Base-by-base conservation (phyloP, 768 basidiomycete species). In the Podaxis sp. region DNA sequence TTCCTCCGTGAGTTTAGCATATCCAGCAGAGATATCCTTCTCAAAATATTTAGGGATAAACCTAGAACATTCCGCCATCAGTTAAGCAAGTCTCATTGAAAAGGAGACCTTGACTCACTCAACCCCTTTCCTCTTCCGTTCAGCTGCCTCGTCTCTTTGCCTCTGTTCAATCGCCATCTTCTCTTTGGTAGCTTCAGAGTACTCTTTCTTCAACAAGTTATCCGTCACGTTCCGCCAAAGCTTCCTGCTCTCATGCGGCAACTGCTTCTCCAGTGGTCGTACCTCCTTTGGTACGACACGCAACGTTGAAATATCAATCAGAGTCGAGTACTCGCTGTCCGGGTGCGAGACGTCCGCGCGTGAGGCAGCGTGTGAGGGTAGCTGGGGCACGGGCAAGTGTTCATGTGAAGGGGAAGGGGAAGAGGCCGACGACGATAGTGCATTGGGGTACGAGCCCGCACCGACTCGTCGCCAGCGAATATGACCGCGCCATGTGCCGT, bases 101-200 rank as follows among this genome's bases (percentile, higher is more conserved):
- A 51, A 44, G 48, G 36, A 65, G 66, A 60, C 39, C 56, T 59
- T 40, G 8, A 90, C 93, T 79, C 70, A 96, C 93, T 84, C 82
- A 33, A 85, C 73, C 17, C 90, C 92, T 62, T 86, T 90, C 73
- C 82, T 84, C 80, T 93, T 96, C 76, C 94, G 81, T 73, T 94
- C 92, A 11, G 89, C 90, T 5, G 95, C 92, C 36, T 87, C 84
- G 64, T 98, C 95, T 56, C 97, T 79, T 80, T 99, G 97, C 71
- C 73, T 84, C 82, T 99, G 96, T 77, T 99, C 97, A 61, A 99
- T 96, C 4, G 75, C 75, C 57, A 95, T 84, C 81, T 99, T 99
- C 78, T 90, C 85, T 79, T 83, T 91, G 62, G 94, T 98, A 57
- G 97, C 97, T 46, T 96, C 93, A 24, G 84, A 82, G 75, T 84